Conservation (phyloP, 2,329 filamentous ascomycete genomes). For the Fusarium anthophilum region DNA sequence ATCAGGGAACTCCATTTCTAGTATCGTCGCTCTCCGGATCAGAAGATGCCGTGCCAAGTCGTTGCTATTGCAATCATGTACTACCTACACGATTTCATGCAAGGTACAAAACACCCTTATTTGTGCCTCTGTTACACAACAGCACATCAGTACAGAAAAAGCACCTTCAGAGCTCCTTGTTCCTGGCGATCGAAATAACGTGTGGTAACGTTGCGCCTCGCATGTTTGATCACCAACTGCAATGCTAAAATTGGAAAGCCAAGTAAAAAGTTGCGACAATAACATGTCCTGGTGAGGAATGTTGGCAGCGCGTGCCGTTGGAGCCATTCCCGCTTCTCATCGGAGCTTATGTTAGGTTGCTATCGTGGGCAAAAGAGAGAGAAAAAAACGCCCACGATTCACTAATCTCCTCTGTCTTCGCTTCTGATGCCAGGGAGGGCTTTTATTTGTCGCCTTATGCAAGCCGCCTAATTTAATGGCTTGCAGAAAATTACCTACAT, state of each 20-base stretch:
- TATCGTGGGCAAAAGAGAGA: background rate
- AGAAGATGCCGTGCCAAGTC: slow-evolving; percentile 11
- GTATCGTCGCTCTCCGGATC: background rate
- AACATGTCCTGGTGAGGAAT: slow-evolving; percentile 5
- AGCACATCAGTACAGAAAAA: background rate
- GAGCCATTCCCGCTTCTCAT: slow-evolving; percentile 10
- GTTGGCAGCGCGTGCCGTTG: slow-evolving; percentile 5
- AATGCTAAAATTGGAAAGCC: background rate
- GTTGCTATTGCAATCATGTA: background rate
- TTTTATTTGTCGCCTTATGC: slow-evolving; percentile 18
- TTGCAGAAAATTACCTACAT: slow-evolving; percentile 9
- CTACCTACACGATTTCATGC: background rate
- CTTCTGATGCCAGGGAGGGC: background rate
- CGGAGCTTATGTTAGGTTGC: background rate
- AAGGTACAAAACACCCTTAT: background rate
- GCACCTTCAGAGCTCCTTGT: background rate
- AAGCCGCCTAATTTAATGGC: slow-evolving; percentile 4
- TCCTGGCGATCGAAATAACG: slow-evolving; percentile 24
- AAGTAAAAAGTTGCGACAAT: background rate
- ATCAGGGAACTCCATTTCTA: background rate
- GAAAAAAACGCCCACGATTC: slow-evolving; percentile 6
- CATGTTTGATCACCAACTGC: background rate
- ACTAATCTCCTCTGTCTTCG: slow-evolving; percentile 17
- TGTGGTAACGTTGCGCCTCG: background rate
- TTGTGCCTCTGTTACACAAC: slow-evolving; percentile 9